These are phyloP conservation scores for Petunia axillaris DNA, from an alignment of 257 asterid genomes.

Conservation along the genomic window DNA sequence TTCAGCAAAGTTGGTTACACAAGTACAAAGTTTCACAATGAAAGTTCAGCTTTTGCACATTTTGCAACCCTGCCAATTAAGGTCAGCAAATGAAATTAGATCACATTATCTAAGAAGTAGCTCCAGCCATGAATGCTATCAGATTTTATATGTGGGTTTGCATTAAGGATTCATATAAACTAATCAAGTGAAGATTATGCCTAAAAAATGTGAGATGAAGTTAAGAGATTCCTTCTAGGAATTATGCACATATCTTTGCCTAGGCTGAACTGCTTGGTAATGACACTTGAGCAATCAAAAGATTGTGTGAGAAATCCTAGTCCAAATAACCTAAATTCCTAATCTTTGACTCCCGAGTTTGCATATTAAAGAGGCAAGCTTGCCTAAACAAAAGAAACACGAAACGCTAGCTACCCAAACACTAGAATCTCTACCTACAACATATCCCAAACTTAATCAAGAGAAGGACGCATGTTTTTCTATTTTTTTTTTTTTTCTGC, in stretches of 20 bases:
- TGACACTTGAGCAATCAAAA: not conserved
- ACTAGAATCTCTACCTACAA: not conserved
- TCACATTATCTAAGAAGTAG: conserved; percentile 1
- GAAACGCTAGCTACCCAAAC: not conserved
- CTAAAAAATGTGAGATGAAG: not conserved
- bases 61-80: not conserved
- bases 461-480: not conserved
- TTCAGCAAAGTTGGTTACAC: not conserved
- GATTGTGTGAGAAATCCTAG: not conserved
- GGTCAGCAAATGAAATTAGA: not conserved
- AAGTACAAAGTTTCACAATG: not conserved
- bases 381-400: not conserved
- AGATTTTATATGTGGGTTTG: not conserved
- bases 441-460: not conserved
- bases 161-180: not conserved
- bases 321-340: not conserved
- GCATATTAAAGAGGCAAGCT: not conserved
- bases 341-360: not conserved
- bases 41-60: not conserved
- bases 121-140: not conserved
- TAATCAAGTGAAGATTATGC: not conserved
- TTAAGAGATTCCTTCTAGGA: not conserved
- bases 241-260: not conserved
- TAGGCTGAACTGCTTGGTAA: not conserved
- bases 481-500: not conserved